A percentile compares a stretch with the other conserved stretches of the same genome.
Conservation (phyloP, 129 eudicot species). For the Chrysanthemum lavandulifolium region DNA sequence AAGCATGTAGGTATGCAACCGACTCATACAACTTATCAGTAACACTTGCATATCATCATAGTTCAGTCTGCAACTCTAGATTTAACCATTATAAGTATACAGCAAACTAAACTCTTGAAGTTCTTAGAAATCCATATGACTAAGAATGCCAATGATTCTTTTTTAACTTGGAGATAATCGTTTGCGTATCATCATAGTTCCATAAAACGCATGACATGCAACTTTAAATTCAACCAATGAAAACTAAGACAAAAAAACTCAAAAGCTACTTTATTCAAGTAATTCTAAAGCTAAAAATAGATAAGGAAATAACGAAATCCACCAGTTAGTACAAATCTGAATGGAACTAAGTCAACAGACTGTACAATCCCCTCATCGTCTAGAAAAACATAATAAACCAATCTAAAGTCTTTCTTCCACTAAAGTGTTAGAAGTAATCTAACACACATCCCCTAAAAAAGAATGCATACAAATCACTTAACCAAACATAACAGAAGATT, state of each 20-base stretch:
- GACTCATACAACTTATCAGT: not conserved
- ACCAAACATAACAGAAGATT: slow-evolving; percentile 26
- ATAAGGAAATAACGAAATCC: slow-evolving; percentile 18
- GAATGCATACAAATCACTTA: slow-evolving; percentile 22
- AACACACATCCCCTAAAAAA: slow-evolving; percentile 28
- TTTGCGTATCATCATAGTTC: not conserved
- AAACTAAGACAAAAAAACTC: not conserved
- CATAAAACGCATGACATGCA: slow-evolving; percentile 1
- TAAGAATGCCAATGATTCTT: not conserved
- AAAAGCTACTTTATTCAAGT: slow-evolving; percentile 24
- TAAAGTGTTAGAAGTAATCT: slow-evolving; percentile 5
- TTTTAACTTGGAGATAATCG: not conserved
- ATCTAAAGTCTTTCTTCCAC: slow-evolving; percentile 27
- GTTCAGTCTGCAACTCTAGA: not conserved
- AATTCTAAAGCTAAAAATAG: slow-evolving; percentile 22
- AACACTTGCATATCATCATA: not conserved
- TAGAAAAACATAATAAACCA: too few relatives aligned
- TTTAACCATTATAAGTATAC: too few relatives aligned
- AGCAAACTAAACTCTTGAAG: not conserved
- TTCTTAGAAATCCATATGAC: not conserved
- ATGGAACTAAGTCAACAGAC: slow-evolving; percentile 30
- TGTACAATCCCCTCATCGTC: too few relatives aligned
- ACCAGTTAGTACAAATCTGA: slow-evolving; percentile 26
- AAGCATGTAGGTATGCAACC: not conserved
- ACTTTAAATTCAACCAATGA: not conserved